Base-by-base conservation (phyloP, 2,329 filamentous ascomycete genomes). In the Fusarium napiforme region DNA sequence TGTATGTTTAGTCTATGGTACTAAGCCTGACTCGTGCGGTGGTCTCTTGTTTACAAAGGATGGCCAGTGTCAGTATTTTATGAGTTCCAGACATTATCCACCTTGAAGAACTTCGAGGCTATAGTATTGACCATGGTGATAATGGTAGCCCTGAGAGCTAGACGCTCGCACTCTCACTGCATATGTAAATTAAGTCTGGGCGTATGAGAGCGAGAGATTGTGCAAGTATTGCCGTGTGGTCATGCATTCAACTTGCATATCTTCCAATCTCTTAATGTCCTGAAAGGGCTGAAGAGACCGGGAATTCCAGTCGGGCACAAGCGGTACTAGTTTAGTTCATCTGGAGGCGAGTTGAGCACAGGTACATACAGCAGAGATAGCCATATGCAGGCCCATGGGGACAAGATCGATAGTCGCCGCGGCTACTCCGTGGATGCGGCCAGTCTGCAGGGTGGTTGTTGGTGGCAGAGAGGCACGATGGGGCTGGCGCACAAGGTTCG, bases 351-450 rank as follows among this genome's bases (percentile, higher is more conserved):
- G 52, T 46, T 47, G 40, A 69, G 26, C 16, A 45, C 43, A 45
- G 43, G 43, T 45, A 19, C 23, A 46, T 46, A 46, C 16, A 47
- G 39, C 50, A 66, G 56, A 46, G 62, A 70, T 56, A 53, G 61
- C 50, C 43, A 64, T 43, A 60, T 71, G 49, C 45, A 47, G 43
- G 50, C 52, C 45, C 23, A 57, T 50, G 69, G 50, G 59, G 40
- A 50, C 43, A 43, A 66, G 63, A 71, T 72, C 60, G 67, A 76
- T 76, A 73, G 73, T 76, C 69, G 59, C 47, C 47, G 58, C 56
- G 49, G 57, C 69, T 72, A 26, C 23, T 45, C 43, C 43, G 43
- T 45, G 69, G 64, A 66, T 63, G 67, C 55, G 36, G 55, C 64
- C 60, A 64, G 59, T 49, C 59, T 72, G 70, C 67, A 63, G 58